These are phyloP conservation scores for Ephemerocybe angulata DNA, from an alignment of 768 basidiomycete genomes.

Conservation along the genomic window DNA sequence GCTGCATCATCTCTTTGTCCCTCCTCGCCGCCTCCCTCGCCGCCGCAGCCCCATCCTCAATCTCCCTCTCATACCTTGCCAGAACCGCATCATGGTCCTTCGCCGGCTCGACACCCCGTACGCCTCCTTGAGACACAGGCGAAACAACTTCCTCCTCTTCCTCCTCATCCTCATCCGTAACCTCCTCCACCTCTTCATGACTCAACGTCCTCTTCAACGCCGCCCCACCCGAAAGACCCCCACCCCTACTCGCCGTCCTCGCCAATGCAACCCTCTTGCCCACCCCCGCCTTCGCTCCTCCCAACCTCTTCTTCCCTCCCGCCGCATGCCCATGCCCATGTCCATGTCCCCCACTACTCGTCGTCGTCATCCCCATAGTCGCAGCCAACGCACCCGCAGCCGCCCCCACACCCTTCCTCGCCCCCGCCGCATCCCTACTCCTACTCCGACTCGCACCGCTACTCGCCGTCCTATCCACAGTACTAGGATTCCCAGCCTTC, in stretches of 20 bases:
- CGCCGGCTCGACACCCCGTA: conserved; percentile 12
- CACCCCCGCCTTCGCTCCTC: not conserved
- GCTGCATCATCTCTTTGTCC: conserved; percentile 12
- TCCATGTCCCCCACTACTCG: no score
- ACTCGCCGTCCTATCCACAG: conserved; percentile 1
- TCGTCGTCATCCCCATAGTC: conserved; percentile 11
- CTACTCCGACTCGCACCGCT: not conserved
- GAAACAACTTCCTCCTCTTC: conserved; percentile 6
- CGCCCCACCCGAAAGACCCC: not conserved
- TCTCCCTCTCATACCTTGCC: not conserved
- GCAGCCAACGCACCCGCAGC: conserved; percentile 12
- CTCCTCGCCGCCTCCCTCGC: conserved; percentile 13
- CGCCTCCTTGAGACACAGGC: conserved; percentile 3
- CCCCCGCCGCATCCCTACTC: conserved; percentile 9
- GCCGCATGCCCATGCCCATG: conserved; percentile 3
- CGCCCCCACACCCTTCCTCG: conserved; percentile 1
- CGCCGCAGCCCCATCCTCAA: conserved; percentile 7
- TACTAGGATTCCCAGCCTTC: not conserved
- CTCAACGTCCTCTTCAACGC: conserved; percentile 11
- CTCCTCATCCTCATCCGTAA: conserved; percentile 13
- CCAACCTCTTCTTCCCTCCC: conserved; percentile 7
- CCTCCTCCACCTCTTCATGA: conserved; percentile 11
- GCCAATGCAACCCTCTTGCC: not conserved
- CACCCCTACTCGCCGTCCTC: conserved; percentile 1
- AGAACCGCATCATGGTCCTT: no score